Percentiles rank a stretch among this genome's conserved stretches.
phyloP scores from a whole-genome alignment of 257 asterid genomes.

The Salvia splendens region DNA sequence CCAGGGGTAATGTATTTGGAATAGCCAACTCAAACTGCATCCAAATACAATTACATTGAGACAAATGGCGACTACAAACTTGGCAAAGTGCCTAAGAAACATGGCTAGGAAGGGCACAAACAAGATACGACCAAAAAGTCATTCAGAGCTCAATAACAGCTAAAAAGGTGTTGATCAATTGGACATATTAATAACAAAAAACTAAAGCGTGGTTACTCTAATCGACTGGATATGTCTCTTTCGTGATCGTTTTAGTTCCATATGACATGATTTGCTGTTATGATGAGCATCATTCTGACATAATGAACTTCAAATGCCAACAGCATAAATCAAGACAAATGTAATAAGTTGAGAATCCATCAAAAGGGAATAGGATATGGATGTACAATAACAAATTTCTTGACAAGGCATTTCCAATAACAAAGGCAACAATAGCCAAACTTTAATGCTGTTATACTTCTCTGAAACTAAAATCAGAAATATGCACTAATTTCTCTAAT shows the following conservation, averaged over 20 bases:
- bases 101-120: background rate
- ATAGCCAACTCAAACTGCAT: constrained; percentile 27
- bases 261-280: too few species aligned
- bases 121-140: constrained; percentile 5
- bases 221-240: background rate
- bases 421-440: background rate
- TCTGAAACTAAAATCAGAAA: constrained; percentile 5
- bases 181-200: background rate
- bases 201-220: background rate
- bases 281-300: too few species aligned
- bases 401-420: background rate
- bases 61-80: background rate
- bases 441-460: background rate
- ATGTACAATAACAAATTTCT: background rate
- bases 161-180: too few species aligned
- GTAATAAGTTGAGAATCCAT: too few species aligned
- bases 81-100: background rate
- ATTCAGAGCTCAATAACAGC: background rate
- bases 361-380: too few species aligned
- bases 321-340: too few species aligned
- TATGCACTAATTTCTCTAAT: background rate
- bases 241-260: too few species aligned
- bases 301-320: too few species aligned
- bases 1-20: constrained; percentile 17
- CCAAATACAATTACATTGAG: constrained; percentile 6